Evolutionary conservation across 176 grass and related monocot genomes (phyloP), one percentile per base, ranked within the genome.

Genomic region (sorghum (Sorghum bicolor)): DNA sequence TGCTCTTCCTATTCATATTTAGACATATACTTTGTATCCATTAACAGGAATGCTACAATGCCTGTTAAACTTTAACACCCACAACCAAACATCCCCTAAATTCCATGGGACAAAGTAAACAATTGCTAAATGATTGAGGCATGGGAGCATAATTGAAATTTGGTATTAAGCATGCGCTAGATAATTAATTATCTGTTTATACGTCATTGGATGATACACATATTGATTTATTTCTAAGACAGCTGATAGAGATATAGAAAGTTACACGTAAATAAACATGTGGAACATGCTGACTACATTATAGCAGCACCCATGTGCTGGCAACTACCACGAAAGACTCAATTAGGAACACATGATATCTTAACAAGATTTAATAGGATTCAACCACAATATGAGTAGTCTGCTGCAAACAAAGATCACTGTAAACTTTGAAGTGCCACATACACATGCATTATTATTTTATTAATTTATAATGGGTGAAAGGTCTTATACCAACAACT

Each of bases 401-500:
- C 37, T 61, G 34, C 50, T 16, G 17, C 67, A 70, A 48, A 50
- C 16, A 67, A 82, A 81, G 48, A 82, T 82, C 25, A 74, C 10
- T 65, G 20, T 19, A 48, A 41, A 58, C 48, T 13, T 47, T 55
- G 44, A 72, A 66, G 67, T 60, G 57, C 13, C 58, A 66, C 44
- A 66, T 28, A 11, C 12, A 63, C 36, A 14, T 5, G 17, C 9
- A 32, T 55, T n/a, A n/a, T n/a, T n/a, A n/a, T n/a, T n/a, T n/a
- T n/a, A n/a, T n/a, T 55, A 53, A 65, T 72, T 64, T 39, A 60
- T 48, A 57, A 55, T 48, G 20, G 67, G 77, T 10, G 41, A 48
- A 22, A 45, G 63, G 36, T 45, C 38, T 19, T 79, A 32, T 44
- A 22, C 62, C 63, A 89, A 80, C 37, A 84, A 67, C 28, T 62